phyloP scores from a whole-genome alignment of 2,329 filamentous ascomycete genomes.

The Colletotrichum sp. region DNA sequence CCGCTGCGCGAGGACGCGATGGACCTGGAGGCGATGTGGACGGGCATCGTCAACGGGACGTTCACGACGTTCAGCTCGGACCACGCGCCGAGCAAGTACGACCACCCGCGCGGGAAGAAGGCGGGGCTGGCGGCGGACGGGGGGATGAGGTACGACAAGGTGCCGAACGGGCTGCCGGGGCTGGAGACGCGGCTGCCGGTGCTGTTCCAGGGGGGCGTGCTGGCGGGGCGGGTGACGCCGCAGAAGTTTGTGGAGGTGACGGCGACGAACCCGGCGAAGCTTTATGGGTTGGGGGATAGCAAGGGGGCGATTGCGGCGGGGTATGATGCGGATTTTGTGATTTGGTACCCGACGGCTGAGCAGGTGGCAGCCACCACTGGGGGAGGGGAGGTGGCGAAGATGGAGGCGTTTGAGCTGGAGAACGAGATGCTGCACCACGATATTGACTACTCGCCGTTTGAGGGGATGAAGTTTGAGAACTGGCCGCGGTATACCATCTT shows the following conservation, averaged over 20 bases:
- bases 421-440: slow-evolving; percentile 65
- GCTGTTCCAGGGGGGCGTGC: slow-evolving; percentile 26
- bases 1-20: slow-evolving; percentile 49
- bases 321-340: slow-evolving; percentile 60
- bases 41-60: slow-evolving; percentile 53
- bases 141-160: slow-evolving; percentile 52
- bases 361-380: neutral
- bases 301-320: slow-evolving; percentile 58
- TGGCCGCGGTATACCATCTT: slow-evolving; percentile 68
- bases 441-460: slow-evolving; percentile 68
- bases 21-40: slow-evolving; percentile 57
- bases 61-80: slow-evolving; percentile 55
- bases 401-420: slow-evolving; percentile 41
- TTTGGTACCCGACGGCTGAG: slow-evolving; percentile 55
- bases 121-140: slow-evolving; percentile 34
- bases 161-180: slow-evolving; percentile 63
- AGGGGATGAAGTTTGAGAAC: slow-evolving; percentile 59
- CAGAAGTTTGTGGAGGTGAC: slow-evolving; percentile 61
- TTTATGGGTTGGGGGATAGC: slow-evolving; percentile 58
- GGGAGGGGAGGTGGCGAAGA: slow-evolving; percentile 20
- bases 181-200: slow-evolving; percentile 62
- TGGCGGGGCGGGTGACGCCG: slow-evolving; percentile 44
- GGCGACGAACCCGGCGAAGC: slow-evolving; percentile 59
- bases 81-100: slow-evolving; percentile 55
- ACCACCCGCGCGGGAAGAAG: slow-evolving; percentile 54